Conservation (phyloP, 2,329 filamentous ascomycete genomes). For the Aspergillus sp. region DNA sequence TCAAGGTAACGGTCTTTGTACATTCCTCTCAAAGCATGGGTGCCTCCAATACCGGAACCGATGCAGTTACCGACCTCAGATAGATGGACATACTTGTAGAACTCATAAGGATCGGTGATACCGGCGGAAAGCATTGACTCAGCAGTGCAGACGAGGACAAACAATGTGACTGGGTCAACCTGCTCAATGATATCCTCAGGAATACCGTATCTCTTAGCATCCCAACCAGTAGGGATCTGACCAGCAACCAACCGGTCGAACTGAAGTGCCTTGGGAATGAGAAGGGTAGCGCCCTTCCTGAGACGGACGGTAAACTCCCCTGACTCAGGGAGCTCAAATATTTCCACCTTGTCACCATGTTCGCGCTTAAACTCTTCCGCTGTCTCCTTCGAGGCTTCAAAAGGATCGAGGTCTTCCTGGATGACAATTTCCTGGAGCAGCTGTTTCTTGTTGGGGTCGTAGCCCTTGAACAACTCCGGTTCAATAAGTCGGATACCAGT, state of each 20-base stretch:
- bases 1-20: slow-evolving; percentile 97
- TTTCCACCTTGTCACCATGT: slow-evolving; percentile 95
- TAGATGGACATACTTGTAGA: slow-evolving; percentile 98
- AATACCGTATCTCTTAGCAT: slow-evolving; percentile 91
- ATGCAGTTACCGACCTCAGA: slow-evolving; percentile 98
- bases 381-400: slow-evolving; percentile 95
- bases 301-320: slow-evolving; percentile 92
- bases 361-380: slow-evolving; percentile 96
- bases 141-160: slow-evolving; percentile 87
- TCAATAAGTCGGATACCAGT: slow-evolving; percentile 96
- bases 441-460: slow-evolving; percentile 98
- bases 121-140: slow-evolving; percentile 87
- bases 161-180: slow-evolving; percentile 93
- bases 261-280: slow-evolving; percentile 93
- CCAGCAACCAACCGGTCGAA: slow-evolving; percentile 97
- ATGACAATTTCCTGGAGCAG: slow-evolving; percentile 96
- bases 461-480: slow-evolving; percentile 92
- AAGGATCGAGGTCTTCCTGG: slow-evolving; percentile 92
- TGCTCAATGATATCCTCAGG: slow-evolving; percentile 97
- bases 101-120: slow-evolving; percentile 98
- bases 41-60: slow-evolving; percentile 96
- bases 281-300: slow-evolving; percentile 89
- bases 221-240: slow-evolving; percentile 95
- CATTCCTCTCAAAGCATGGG: slow-evolving; percentile 88
- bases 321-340: slow-evolving; percentile 89